Evolutionary conservation across 1,284 basidiomycete species (phyloP).

Genomic region (Moniliella sp.): DNA sequence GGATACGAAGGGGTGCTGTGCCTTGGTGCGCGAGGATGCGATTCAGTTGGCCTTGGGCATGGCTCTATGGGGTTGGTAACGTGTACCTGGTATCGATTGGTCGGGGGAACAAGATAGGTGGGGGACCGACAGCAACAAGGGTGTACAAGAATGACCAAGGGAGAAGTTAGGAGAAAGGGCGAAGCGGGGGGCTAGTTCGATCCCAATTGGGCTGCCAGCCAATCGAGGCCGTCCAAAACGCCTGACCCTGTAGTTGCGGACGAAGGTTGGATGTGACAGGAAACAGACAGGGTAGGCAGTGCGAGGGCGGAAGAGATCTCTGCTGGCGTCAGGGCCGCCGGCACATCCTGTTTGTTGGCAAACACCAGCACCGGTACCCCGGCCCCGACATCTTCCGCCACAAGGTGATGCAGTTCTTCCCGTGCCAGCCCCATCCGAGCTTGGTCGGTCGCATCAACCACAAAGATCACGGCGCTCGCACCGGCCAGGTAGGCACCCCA

Average conservation of each 20-base stretch:
- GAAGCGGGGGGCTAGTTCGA: no score
- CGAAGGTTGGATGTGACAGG: slow-evolving; percentile 41
- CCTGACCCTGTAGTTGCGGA: slow-evolving; percentile 36
- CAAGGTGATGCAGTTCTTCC: slow-evolving; percentile 36
- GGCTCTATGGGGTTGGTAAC: no score
- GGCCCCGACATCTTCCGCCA: slow-evolving; percentile 16
- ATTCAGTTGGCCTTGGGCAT: no score
- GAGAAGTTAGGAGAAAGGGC: no score
- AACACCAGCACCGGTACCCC: slow-evolving; percentile 35
- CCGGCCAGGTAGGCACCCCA: slow-evolving; percentile 37
- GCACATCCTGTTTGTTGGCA: slow-evolving; percentile 40
- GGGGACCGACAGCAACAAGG: no score
- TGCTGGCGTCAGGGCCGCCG: slow-evolving; percentile 35
- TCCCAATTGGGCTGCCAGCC: background rate
- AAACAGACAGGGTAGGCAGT: slow-evolving; percentile 37
- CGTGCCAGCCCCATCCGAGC: slow-evolving; percentile 36
- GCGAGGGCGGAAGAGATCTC: slow-evolving; percentile 38
- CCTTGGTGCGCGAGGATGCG: no score
- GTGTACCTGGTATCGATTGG: no score
- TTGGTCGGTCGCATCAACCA: slow-evolving; percentile 39
- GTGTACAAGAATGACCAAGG: no score
- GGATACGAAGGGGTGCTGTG: no score
- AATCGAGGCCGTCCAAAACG: background rate
- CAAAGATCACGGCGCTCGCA: slow-evolving; percentile 38
- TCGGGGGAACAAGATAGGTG: no score